phyloP scores from a whole-genome alignment of 768 basidiomycete species.

The Xerocomus brunneocitrinus region DNA sequence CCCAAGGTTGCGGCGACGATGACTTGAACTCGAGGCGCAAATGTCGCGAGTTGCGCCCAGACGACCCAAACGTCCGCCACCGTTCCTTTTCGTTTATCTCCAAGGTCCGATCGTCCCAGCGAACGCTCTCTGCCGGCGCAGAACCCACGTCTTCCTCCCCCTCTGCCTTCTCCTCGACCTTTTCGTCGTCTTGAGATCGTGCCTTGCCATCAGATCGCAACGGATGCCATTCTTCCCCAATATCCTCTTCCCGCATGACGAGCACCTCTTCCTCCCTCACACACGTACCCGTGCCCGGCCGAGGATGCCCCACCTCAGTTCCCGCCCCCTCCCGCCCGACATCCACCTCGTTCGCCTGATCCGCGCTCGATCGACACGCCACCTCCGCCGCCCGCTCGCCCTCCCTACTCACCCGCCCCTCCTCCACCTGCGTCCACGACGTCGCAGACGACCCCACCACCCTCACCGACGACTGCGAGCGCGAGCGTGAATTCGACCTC shows the following conservation, averaged over 20 bases:
- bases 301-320: conserved; percentile 22
- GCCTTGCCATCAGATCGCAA: conserved; percentile 11
- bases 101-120: conserved; percentile 4
- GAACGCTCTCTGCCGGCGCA: conserved; percentile 10
- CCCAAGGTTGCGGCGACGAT: conserved; percentile 65
- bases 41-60: conserved; percentile 35
- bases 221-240: conserved; percentile 27
- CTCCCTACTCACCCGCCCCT: background rate
- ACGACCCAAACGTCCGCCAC: conserved; percentile 18
- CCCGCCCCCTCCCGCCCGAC: background rate
- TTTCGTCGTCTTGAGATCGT: conserved; percentile 4
- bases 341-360: background rate
- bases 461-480: conserved; percentile 15
- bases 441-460: conserved; percentile 24
- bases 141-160: conserved; percentile 15
- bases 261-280: conserved; percentile 20
- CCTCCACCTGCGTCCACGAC: conserved; percentile 26
- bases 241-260: conserved; percentile 21
- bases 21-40: conserved; percentile 47
- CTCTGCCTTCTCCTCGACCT: conserved; percentile 2
- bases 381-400: conserved; percentile 4
- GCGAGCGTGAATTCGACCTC: conserved; percentile 6
- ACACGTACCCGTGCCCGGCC: conserved; percentile 24
- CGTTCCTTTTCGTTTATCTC: conserved; percentile 26
- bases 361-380: conserved; percentile 1